phyloP scores from a whole-genome alignment of 257 asterid genomes.

The Nicotiana sylvestris region DNA sequence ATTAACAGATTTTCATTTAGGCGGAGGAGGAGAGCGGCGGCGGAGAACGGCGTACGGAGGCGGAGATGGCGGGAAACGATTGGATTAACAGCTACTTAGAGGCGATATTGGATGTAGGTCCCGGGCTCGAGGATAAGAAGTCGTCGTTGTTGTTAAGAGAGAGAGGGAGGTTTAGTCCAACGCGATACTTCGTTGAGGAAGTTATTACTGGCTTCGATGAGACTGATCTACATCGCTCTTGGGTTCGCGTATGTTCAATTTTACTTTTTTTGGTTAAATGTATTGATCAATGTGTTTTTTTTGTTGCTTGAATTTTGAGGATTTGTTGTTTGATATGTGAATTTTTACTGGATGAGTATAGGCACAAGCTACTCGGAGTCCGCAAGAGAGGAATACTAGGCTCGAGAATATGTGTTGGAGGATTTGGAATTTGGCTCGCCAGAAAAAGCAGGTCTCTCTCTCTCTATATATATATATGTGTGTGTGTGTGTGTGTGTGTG shows the following conservation, averaged over 20 bases:
- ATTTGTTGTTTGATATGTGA: not conserved
- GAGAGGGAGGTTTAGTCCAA: conserved; percentile 92
- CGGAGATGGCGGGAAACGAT: conserved; percentile 88
- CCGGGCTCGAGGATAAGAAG: conserved; percentile 60
- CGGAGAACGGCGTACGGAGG: not conserved
- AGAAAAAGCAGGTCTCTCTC: conserved; percentile 74
- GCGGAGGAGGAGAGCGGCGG: conserved; percentile 11
- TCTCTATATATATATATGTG: not conserved
- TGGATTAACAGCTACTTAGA: conserved; percentile 94
- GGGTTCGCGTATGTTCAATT: conserved; percentile 63
- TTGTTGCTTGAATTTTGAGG: not conserved
- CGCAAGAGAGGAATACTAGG: conserved; percentile 95
- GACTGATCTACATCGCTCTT: conserved; percentile 95
- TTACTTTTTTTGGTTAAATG: not conserved
- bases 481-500: not conserved
- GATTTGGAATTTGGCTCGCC: conserved; percentile 99
- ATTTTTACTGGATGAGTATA: conserved; percentile 21
- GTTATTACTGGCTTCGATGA: conserved; percentile 92
- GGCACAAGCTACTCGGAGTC: conserved; percentile 95
- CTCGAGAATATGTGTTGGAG: conserved; percentile 98
- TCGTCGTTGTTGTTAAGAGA: conserved; percentile 81
- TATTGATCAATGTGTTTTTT: not conserved
- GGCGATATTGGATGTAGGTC: conserved; percentile 93
- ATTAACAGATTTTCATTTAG: not conserved
- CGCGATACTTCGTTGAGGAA: conserved; percentile 87